These are phyloP conservation scores for Naganishia vaughanmartiniae DNA, from an alignment of 768 basidiomycete genomes.

Conservation along the genomic window DNA sequence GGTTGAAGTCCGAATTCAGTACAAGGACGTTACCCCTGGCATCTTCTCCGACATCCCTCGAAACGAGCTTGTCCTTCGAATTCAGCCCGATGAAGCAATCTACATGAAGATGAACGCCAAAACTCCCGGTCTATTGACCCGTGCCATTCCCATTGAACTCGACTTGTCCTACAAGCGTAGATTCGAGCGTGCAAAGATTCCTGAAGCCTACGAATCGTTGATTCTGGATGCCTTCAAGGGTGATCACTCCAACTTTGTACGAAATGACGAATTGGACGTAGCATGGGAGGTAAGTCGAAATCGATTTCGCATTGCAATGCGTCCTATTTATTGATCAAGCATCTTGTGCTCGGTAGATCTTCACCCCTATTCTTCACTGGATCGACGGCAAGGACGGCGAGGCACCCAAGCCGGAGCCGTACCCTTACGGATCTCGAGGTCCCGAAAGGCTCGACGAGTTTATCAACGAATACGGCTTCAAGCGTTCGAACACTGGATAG, in stretches of 20 bases:
- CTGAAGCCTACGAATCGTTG: slow-evolving; percentile 90
- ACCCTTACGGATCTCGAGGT: slow-evolving; percentile 94
- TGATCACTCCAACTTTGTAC: slow-evolving; percentile 99
- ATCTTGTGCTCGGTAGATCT: slow-evolving; percentile 39
- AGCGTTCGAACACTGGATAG: slow-evolving; percentile 68
- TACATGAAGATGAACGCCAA: slow-evolving; percentile 97
- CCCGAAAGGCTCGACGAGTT: slow-evolving; percentile 78
- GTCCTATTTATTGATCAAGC: not conserved
- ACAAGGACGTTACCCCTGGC: slow-evolving; percentile 93
- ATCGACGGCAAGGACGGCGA: slow-evolving; percentile 74
- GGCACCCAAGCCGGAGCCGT: slow-evolving; percentile 67
- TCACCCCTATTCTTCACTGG: slow-evolving; percentile 75
- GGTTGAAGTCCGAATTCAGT: slow-evolving; percentile 95
- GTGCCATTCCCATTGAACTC: slow-evolving; percentile 93
- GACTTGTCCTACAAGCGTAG: slow-evolving; percentile 96
- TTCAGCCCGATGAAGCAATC: slow-evolving; percentile 92
- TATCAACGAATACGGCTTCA: slow-evolving; percentile 72
- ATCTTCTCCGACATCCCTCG: slow-evolving; percentile 95
- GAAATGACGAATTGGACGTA: slow-evolving; percentile 92
- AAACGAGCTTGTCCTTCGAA: slow-evolving; percentile 95
- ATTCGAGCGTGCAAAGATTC: slow-evolving; percentile 85
- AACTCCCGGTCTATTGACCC: slow-evolving; percentile 82
- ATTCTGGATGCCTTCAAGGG: slow-evolving; percentile 93
- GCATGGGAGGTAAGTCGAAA: slow-evolving; percentile 81
- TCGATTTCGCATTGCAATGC: not conserved